Base-by-base conservation (phyloP, 306 rosid species). In the Pyrus communis region DNA sequence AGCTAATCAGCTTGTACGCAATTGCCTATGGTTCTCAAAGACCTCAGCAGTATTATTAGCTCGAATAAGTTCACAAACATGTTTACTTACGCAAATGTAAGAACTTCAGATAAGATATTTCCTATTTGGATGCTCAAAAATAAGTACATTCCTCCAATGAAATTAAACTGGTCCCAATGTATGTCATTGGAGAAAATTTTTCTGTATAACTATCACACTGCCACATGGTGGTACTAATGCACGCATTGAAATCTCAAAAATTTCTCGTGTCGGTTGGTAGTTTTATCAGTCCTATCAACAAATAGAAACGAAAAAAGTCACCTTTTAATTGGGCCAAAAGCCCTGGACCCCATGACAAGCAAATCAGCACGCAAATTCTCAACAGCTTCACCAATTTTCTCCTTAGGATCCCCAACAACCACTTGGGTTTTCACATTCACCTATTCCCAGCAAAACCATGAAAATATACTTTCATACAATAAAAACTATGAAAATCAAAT, bases 301-400 rank as follows among this genome's bases (percentile, higher is more conserved):
- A 46, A 9, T 3, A 7, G 10, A 25, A 54, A 23, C 73, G 1
- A n/a, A 63, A 42, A 60, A 52, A 5, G 5, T 42, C 61, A 90
- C 97, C 98, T 92, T 85, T 90, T 90, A 70, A 94, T 83, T 61
- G 97, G 96, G 23, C 98, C 95, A 83, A 87, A 73, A 62, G 91
- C 87, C 54, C 96, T 93, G 63, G 90, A 90, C 28, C 97, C 96
- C 88, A 94, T 86, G 76, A 94, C 96, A 74, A 94, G 97, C 78
- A 92, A 80, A 82, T 94, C 97, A 78, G 92, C 96, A 54, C 83
- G 83, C 83, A 88, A 82, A 79, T 84, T 84, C 75, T 85, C 86
- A 30, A 78, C 91, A 63, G 84, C 85, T 83, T 94, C 96, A 78
- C 97, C 89, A 66, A 94, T 92, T 87, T 91, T 94, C 82, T 92